A percentile compares a stretch with the other conserved stretches of the same genome.
These are phyloP conservation scores for Raffaelea ambrosiae DNA, from an alignment of 2,329 filamentous ascomycete species.

Conservation along the genomic window DNA sequence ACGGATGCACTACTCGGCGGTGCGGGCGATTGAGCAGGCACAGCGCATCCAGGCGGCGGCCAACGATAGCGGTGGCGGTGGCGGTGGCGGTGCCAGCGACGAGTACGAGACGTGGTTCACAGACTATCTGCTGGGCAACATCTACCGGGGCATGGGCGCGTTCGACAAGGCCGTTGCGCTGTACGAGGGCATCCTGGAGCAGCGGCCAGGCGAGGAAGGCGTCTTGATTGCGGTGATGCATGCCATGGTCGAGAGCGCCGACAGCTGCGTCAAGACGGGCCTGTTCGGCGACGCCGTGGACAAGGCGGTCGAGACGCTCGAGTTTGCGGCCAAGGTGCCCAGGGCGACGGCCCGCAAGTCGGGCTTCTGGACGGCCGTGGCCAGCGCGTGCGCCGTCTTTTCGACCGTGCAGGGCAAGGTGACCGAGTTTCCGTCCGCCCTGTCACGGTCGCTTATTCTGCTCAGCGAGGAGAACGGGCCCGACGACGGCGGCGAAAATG, in stretches of 20 bases:
- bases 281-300: slow-evolving; percentile 76
- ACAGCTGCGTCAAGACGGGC: slow-evolving; percentile 69
- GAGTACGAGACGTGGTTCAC: slow-evolving; percentile 82
- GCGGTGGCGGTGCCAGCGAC: slow-evolving; percentile 41
- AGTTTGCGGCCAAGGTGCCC: slow-evolving; percentile 55
- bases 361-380: slow-evolving; percentile 90
- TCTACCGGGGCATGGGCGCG: slow-evolving; percentile 85
- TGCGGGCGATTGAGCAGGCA: slow-evolving; percentile 81
- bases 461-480: slow-evolving; percentile 31
- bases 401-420: slow-evolving; percentile 65
- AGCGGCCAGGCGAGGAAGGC: slow-evolving; percentile 68
- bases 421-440: slow-evolving; percentile 50
- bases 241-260: slow-evolving; percentile 74
- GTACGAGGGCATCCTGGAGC: slow-evolving; percentile 64
- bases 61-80: too few relatives aligned
- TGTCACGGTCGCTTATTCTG: slow-evolving; percentile 42
- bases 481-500: slow-evolving; percentile 29
- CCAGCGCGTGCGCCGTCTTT: slow-evolving; percentile 80
- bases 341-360: slow-evolving; percentile 56
- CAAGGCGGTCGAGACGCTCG: slow-evolving; percentile 60
- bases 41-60: slow-evolving; percentile 61
- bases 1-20: slow-evolving; percentile 87
- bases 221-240: slow-evolving; percentile 83
- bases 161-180: slow-evolving; percentile 73
- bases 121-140: slow-evolving; percentile 92